Evolutionary conservation across 257 asterid species (phyloP).

Genomic region (Echites panduratus): DNA sequence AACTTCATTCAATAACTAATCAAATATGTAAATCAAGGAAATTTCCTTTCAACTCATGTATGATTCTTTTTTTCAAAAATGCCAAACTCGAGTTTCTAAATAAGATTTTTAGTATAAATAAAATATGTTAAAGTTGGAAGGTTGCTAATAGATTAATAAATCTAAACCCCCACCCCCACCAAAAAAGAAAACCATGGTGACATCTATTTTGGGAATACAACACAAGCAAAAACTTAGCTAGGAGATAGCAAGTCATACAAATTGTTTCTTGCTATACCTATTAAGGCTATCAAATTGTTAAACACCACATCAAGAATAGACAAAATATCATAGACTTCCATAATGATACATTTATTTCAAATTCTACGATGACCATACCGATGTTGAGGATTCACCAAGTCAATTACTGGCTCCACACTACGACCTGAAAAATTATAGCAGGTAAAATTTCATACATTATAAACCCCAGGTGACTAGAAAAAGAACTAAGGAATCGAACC

Average conservation of each 20-base stretch:
- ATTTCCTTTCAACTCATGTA: no score
- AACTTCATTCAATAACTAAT: no score
- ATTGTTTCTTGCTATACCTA: neutral
- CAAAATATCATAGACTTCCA: neutral
- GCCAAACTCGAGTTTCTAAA: no score
- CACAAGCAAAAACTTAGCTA: neutral
- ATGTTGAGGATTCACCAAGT: constrained; percentile 94
- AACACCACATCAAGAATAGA: neutral
- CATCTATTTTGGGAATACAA: neutral
- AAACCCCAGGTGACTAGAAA: constrained; percentile 1
- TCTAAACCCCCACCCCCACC: no score
- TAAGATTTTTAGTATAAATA: no score
- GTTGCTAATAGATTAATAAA: no score
- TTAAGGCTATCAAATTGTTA: constrained; percentile 1
- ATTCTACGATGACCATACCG: constrained; percentile 58
- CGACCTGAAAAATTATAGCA: constrained; percentile 38
- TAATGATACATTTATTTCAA: neutral
- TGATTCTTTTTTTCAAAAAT: no score
- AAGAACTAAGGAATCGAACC: neutral
- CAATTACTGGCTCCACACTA: constrained; percentile 60
- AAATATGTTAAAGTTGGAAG: no score
- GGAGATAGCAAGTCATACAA: neutral
- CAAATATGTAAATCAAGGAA: no score
- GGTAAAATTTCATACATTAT: neutral
- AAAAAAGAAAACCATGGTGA: no score